Percentiles rank a stretch among this genome's conserved stretches.
These are phyloP conservation scores for Heterobasidion occidentale DNA, from an alignment of 1,284 basidiomycete species.

Conservation along the genomic window DNA sequence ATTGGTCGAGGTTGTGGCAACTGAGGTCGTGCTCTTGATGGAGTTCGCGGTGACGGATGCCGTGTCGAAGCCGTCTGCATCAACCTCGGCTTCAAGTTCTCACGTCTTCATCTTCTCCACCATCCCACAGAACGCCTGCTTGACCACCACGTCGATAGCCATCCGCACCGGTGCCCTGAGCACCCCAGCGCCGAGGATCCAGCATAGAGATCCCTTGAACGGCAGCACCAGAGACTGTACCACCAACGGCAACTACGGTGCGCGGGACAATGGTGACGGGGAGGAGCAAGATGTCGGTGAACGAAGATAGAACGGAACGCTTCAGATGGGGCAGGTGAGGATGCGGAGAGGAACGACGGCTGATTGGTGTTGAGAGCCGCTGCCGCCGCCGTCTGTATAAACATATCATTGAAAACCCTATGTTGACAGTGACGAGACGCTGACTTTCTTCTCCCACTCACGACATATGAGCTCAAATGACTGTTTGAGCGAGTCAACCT, in stretches of 20 bases:
- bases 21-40: background rate
- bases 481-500: constrained; percentile 78
- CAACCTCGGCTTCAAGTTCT: constrained; percentile 20
- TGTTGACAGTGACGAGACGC: constrained; percentile 10
- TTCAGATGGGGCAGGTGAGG: constrained; percentile 91
- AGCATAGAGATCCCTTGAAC: constrained; percentile 83
- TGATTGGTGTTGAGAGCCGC: constrained; percentile 26
- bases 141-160: constrained; percentile 26
- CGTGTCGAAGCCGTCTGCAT: background rate
- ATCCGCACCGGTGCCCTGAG: constrained; percentile 17
- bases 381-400: constrained; percentile 3
- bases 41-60: constrained; percentile 1
- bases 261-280: constrained; percentile 96
- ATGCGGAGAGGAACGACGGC: constrained; percentile 70
- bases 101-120: constrained; percentile 48
- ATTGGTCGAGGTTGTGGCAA: constrained; percentile 6
- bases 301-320: constrained; percentile 86
- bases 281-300: constrained; percentile 82
- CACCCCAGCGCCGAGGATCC: constrained; percentile 77
- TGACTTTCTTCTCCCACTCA: constrained; percentile 70
- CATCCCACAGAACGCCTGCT: constrained; percentile 48
- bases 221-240: constrained; percentile 49
- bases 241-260: constrained; percentile 62
- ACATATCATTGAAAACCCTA: background rate
- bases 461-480: constrained; percentile 72